Evolutionary conservation across 2,329 filamentous ascomycete species (phyloP).

Genomic region (Ascochyta clinopodiicola): DNA sequence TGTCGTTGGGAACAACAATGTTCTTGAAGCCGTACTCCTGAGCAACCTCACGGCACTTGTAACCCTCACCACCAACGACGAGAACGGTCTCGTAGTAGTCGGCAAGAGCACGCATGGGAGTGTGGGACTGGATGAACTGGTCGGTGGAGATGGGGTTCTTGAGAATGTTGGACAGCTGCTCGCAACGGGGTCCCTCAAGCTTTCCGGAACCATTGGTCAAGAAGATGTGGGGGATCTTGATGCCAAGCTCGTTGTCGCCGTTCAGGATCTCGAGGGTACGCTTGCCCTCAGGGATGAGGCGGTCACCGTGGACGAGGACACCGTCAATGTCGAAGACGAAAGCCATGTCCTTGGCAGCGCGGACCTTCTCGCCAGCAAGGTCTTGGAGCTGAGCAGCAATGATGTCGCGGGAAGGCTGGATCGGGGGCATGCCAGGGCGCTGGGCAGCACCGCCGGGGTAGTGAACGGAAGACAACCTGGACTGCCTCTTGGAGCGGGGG

Average conservation of each 20-base stretch:
- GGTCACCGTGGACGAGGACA: slow-evolving; percentile 75
- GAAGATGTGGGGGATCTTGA: slow-evolving; percentile 79
- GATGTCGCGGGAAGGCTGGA: slow-evolving; percentile 70
- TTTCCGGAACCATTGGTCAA: slow-evolving; percentile 78
- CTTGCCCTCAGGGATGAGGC: slow-evolving; percentile 71
- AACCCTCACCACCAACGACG: slow-evolving; percentile 77
- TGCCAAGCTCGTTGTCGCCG: slow-evolving; percentile 77
- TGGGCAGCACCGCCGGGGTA: slow-evolving; percentile 54
- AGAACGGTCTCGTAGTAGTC: slow-evolving; percentile 81
- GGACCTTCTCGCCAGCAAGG: slow-evolving; percentile 69
- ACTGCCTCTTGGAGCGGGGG: slow-evolving; percentile 72
- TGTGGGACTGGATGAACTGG: slow-evolving; percentile 80
- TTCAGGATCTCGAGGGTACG: slow-evolving; percentile 73
- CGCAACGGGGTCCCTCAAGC: slow-evolving; percentile 68
- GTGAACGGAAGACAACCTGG: slow-evolving; percentile 69
- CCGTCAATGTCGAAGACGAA: slow-evolving; percentile 82
- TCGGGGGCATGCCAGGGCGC: slow-evolving; percentile 64
- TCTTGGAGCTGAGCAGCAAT: slow-evolving; percentile 74
- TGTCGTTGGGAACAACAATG: slow-evolving; percentile 75
- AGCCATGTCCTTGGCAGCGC: slow-evolving; percentile 77
- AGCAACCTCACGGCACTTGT: slow-evolving; percentile 75
- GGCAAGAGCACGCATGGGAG: slow-evolving; percentile 75
- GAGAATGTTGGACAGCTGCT: slow-evolving; percentile 72
- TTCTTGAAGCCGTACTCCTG: slow-evolving; percentile 77
- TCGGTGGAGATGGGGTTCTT: slow-evolving; percentile 70